Conservation (phyloP, 2,329 filamentous ascomycete species). For the Aspergillus piperis region DNA sequence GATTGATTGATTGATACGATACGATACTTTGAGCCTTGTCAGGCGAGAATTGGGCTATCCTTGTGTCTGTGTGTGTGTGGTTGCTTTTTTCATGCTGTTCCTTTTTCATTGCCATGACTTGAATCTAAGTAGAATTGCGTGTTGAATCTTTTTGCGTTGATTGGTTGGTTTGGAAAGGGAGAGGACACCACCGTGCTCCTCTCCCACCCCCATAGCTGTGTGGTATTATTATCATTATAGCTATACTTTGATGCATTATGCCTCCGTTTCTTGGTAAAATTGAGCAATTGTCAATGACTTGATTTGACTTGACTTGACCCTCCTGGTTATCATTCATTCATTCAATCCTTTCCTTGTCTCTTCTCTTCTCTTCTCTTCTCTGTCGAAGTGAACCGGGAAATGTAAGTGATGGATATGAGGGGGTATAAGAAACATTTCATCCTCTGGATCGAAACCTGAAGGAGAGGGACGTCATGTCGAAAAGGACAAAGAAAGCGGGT, state of each 20-base stretch:
- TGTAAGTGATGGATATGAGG: background rate
- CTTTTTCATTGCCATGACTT: slow-evolving; percentile 15
- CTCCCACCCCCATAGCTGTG: slow-evolving; percentile 5
- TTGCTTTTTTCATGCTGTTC: slow-evolving; percentile 12
- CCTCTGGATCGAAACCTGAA: too few species aligned
- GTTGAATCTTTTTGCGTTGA: slow-evolving; percentile 7
- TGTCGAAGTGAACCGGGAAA: background rate
- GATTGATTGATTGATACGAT: background rate
- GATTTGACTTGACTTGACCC: too few species aligned
- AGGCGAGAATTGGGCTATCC: slow-evolving; percentile 10
- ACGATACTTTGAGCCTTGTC: slow-evolving; percentile 3
- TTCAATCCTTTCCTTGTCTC: background rate
- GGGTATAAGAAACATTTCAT: background rate
- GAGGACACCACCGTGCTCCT: too few species aligned
- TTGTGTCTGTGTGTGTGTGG: too few species aligned
- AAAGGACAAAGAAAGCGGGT: too few species aligned
- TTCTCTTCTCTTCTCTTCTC: background rate
- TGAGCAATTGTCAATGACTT: slow-evolving; percentile 18
- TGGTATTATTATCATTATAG: slow-evolving; percentile 9
- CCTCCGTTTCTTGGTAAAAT: slow-evolving; percentile 24
- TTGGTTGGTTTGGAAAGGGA: background rate
- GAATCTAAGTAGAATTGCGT: slow-evolving; percentile 15
- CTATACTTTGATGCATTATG: slow-evolving; percentile 23
- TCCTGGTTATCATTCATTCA: too few species aligned
- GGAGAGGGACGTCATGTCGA: too few species aligned